Conservation (phyloP, 2,329 filamentous ascomycete genomes). For the Aureobasidium pullulans region DNA sequence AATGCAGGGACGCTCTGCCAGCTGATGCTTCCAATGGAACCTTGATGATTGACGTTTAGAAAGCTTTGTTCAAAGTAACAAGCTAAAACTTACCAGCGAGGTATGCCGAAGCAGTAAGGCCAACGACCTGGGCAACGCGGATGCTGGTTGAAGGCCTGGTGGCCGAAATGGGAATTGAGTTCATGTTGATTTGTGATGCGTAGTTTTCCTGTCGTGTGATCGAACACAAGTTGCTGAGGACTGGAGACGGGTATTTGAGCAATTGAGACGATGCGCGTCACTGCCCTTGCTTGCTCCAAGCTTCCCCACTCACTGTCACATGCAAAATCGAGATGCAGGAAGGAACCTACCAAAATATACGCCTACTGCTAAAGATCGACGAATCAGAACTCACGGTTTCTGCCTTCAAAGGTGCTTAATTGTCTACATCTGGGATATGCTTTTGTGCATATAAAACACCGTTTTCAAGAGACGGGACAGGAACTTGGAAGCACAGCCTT, state of each 20-base stretch:
- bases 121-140: conserved; percentile 43
- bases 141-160: conserved; percentile 24
- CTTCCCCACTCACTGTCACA: conserved; percentile 8
- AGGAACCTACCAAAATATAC: neutral
- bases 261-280: neutral
- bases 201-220: neutral
- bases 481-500: neutral
- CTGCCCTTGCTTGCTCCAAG: conserved; percentile 5
- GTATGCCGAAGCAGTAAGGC: conserved; percentile 45
- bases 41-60: neutral
- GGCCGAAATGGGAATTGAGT: conserved; percentile 8
- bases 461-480: neutral
- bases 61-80: neutral
- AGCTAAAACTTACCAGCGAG: conserved; percentile 30
- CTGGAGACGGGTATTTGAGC: neutral
- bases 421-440: neutral
- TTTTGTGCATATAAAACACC: neutral
- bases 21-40: conserved; percentile 4
- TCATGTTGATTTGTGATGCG: neutral
- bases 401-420: neutral
- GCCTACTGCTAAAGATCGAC: neutral
- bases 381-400: neutral
- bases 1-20: conserved; percentile 41
- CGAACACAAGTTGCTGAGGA: neutral
- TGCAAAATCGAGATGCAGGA: neutral